A percentile compares a stretch with the other conserved stretches of the same genome.
Evolutionary conservation across 1,284 basidiomycete genomes (phyloP).

Genomic region (Clitocybe nebularis): DNA sequence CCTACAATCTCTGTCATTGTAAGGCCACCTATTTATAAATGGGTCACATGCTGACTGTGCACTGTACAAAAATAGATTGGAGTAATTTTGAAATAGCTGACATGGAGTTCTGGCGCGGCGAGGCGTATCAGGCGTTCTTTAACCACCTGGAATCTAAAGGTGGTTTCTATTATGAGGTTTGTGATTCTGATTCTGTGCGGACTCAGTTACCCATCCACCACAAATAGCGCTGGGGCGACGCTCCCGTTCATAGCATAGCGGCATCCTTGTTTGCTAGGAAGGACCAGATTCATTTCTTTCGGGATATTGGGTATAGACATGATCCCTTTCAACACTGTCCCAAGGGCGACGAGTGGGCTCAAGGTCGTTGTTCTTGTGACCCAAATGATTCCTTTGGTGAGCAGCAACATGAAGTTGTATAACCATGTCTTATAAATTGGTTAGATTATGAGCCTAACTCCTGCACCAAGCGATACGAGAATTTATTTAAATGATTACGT

Average conservation of each 20-base stretch:
- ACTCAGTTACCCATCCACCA: background rate
- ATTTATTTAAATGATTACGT: constrained; percentile 25
- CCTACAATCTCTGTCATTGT: constrained; percentile 83
- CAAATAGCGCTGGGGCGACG: constrained; percentile 77
- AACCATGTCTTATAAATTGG: background rate
- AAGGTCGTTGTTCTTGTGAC: constrained; percentile 36
- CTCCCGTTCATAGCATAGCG: constrained; percentile 82
- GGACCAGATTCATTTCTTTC: constrained; percentile 76
- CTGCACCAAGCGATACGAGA: constrained; percentile 36
- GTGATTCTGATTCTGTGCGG: constrained; percentile 9
- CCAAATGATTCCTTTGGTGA: constrained; percentile 34
- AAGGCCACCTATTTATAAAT: constrained; percentile 27
- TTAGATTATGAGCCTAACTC: constrained; percentile 45
- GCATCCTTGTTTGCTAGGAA: constrained; percentile 68
- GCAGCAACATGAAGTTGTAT: background rate
- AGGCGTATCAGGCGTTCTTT: constrained; percentile 79
- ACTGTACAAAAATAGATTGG: constrained; percentile 49
- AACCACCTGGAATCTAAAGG: constrained; percentile 73
- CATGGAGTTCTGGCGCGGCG: constrained; percentile 76
- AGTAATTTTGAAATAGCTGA: constrained; percentile 86
- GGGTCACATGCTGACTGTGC: background rate
- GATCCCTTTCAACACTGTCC: constrained; percentile 37
- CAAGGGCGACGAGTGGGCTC: constrained; percentile 28
- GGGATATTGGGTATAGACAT: constrained; percentile 47
- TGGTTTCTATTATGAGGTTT: constrained; percentile 82